These are phyloP conservation scores for Carpinus viminea DNA, from an alignment of 306 rosid genomes.

Conservation along the genomic window DNA sequence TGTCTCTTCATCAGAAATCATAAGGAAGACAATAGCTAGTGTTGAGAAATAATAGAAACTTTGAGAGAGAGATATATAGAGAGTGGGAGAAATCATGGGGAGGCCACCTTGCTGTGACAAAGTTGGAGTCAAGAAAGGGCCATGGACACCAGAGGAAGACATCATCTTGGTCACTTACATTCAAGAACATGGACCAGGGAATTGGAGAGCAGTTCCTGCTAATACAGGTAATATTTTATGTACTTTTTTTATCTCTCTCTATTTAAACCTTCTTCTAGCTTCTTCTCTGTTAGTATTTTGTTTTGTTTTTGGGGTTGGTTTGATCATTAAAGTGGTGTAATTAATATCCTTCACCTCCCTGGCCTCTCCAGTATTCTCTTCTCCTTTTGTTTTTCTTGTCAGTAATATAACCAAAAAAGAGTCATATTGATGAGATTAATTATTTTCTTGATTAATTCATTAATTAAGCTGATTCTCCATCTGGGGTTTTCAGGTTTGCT, in stretches of 20 bases:
- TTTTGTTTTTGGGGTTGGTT: constrained; percentile 8
- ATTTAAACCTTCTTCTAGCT: neutral
- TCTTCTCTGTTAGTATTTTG: neutral
- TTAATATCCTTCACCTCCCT: neutral
- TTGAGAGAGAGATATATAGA: neutral
- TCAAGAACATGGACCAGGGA: constrained; percentile 89
- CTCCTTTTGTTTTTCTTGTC: neutral
- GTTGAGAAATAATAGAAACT: neutral
- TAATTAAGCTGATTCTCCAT: no score
- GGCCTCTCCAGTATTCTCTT: neutral
- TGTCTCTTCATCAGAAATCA: neutral
- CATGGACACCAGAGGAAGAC: constrained; percentile 99
- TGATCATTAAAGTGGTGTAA: constrained; percentile 10
- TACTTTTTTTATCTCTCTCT: neutral
- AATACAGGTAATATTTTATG: constrained; percentile 53
- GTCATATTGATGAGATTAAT: no score
- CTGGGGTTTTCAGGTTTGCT: constrained; percentile 53
- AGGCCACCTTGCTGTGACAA: constrained; percentile 91
- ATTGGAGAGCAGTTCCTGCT: constrained; percentile 92
- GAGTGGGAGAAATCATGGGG: constrained; percentile 53
- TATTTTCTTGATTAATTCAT: no score
- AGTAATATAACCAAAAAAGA: neutral
- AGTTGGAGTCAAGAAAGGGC: constrained; percentile 82
- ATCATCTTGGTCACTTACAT: constrained; percentile 88
- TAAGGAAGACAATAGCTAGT: neutral